Percentiles rank a stretch among this genome's conserved stretches.
These are phyloP conservation scores for Hypoxylon perforatum DNA, from an alignment of 495 filamentous ascomycete species.

Conservation along the genomic window DNA sequence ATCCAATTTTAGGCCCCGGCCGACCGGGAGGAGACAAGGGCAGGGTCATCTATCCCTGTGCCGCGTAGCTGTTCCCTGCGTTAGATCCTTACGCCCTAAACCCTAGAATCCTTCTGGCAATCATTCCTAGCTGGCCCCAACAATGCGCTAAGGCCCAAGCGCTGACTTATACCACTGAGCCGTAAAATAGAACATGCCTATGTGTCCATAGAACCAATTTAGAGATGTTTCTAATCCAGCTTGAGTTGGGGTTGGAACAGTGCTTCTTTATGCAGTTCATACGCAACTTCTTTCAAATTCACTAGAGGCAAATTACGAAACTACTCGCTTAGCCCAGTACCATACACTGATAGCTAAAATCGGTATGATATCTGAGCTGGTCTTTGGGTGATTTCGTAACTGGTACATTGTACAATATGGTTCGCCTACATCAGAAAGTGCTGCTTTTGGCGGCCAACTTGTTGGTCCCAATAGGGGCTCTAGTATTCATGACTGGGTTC, in stretches of 20 bases:
- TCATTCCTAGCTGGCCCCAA: no score
- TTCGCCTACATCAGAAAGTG: background rate
- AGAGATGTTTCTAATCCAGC: background rate
- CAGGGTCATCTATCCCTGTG: background rate
- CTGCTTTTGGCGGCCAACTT: constrained; percentile 10
- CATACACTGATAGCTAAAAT: background rate
- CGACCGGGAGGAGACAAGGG: background rate
- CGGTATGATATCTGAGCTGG: background rate
- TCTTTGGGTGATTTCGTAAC: background rate
- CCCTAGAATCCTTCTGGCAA: background rate
- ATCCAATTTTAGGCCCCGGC: background rate
- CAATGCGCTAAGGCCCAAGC: no score
- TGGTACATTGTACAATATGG: background rate
- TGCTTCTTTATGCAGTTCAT: background rate
- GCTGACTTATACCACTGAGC: no score
- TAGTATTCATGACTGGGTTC: constrained; percentile 16
- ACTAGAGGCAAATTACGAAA: no score
- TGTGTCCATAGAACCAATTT: background rate
- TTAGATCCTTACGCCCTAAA: background rate
- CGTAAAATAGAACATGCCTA: no score
- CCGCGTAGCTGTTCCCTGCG: background rate
- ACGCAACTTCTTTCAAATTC: no score
- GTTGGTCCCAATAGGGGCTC: background rate
- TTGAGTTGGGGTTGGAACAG: background rate
- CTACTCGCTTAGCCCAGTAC: background rate